These are phyloP conservation scores for Irpex sp. DNA, from an alignment of 1,284 basidiomycete genomes.

Conservation along the genomic window DNA sequence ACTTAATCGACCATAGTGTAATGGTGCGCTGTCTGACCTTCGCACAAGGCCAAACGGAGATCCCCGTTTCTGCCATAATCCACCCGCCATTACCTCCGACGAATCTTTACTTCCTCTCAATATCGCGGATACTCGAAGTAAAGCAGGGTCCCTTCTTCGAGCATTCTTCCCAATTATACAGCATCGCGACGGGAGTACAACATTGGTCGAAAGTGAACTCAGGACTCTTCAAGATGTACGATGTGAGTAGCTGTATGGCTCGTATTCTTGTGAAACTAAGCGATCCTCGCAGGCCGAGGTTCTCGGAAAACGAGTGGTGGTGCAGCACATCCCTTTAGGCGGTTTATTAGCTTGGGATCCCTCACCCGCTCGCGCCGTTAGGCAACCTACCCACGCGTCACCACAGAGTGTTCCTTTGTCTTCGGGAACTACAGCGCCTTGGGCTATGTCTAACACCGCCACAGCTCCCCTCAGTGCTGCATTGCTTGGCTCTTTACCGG, in stretches of 20 bases:
- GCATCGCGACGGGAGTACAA: constrained; percentile 82
- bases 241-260: constrained; percentile 40
- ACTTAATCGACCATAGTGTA: background rate
- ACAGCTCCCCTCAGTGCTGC: background rate
- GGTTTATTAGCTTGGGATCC: constrained; percentile 69
- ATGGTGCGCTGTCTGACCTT: background rate
- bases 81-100: constrained; percentile 47
- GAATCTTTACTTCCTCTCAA: constrained; percentile 81
- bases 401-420: background rate
- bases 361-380: background rate
- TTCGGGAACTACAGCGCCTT: background rate
- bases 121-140: constrained; percentile 77
- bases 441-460: background rate
- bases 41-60: constrained; percentile 49
- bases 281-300: constrained; percentile 70
- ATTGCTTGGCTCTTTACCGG: background rate
- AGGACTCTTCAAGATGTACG: constrained; percentile 95
- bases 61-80: constrained; percentile 58
- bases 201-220: constrained; percentile 88
- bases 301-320: constrained; percentile 93
- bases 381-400: background rate
- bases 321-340: constrained; percentile 91
- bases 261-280: background rate
- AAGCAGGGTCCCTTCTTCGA: constrained; percentile 89
- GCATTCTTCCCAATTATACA: constrained; percentile 88